These are phyloP conservation scores for Tephrocybe sp. DNA, from an alignment of 768 basidiomycete species.

Conservation along the genomic window DNA sequence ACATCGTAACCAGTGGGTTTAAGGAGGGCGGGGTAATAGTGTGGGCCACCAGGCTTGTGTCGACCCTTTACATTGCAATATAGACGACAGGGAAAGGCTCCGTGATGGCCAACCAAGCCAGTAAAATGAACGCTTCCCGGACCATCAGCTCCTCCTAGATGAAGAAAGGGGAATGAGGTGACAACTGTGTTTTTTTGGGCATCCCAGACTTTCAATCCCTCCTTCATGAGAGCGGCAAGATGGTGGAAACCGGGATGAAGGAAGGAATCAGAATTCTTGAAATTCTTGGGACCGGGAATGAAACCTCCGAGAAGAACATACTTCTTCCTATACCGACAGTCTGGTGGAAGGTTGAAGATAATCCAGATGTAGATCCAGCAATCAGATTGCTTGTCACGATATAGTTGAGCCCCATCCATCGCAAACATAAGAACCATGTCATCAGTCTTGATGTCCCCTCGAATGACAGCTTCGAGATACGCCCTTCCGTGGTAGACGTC, in stretches of 20 bases:
- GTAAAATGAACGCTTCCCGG: too few species aligned
- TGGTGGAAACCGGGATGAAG: background rate
- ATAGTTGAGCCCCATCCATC: conserved; percentile 6
- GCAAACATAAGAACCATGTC: conserved; percentile 35
- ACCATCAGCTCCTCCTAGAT: too few species aligned
- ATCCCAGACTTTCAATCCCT: background rate
- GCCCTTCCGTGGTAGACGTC: conserved; percentile 30
- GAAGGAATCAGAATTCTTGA: background rate
- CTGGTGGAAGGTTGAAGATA: background rate
- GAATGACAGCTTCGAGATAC: conserved; percentile 22
- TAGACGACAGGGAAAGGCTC: conserved; percentile 25
- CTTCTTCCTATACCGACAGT: background rate
- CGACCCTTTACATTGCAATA: conserved; percentile 28
- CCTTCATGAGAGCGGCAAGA: background rate
- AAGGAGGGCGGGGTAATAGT: conserved; percentile 30
- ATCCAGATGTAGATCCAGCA: conserved; percentile 3
- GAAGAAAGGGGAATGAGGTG: too few species aligned
- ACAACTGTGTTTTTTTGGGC: too few species aligned
- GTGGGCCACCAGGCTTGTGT: conserved; percentile 16
- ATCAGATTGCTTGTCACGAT: background rate
- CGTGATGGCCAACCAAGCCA: too few species aligned
- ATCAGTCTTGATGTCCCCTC: conserved; percentile 22
- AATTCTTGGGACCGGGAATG: background rate
- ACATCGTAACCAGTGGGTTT: conserved; percentile 26
- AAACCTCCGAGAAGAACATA: background rate